Percentiles rank a stretch among this genome's conserved stretches.
phyloP scores from a whole-genome alignment of 2,329 filamentous ascomycete genomes.

The Daldinia sp. region DNA sequence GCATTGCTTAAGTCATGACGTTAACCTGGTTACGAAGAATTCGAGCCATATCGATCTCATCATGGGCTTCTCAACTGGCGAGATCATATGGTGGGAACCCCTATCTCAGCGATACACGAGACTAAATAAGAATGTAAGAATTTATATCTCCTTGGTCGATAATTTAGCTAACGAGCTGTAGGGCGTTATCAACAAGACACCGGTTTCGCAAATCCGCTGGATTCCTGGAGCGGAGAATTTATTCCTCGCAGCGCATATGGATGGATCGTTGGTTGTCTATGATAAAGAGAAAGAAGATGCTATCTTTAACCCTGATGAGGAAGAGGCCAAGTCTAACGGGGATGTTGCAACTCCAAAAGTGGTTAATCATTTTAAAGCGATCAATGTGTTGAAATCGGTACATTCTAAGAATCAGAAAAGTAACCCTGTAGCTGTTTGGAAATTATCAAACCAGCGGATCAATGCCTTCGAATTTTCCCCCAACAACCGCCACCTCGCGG shows the following conservation, averaged over 20 bases:
- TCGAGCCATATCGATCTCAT: constrained; percentile 85
- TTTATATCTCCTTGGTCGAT: background rate
- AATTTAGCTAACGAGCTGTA: constrained; percentile 46
- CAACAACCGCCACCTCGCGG: constrained; percentile 83
- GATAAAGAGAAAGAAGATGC: constrained; percentile 91
- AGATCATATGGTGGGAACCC: constrained; percentile 98
- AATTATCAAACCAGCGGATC: constrained; percentile 87
- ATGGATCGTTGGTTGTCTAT: constrained; percentile 90
- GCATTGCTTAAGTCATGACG: constrained; percentile 92
- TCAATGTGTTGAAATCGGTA: constrained; percentile 88
- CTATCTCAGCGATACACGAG: constrained; percentile 95
- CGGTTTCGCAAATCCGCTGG: constrained; percentile 90
- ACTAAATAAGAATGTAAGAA: constrained; percentile 89
- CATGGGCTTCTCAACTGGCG: constrained; percentile 94
- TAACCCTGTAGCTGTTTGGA: constrained; percentile 94
- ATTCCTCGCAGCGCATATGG: constrained; percentile 90
- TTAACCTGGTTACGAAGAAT: constrained; percentile 84
- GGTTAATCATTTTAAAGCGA: constrained; percentile 54
- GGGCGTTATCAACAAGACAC: constrained; percentile 86
- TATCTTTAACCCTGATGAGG: constrained; percentile 46
- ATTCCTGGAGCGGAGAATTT: constrained; percentile 92
- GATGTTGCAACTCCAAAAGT: constrained; percentile 50
- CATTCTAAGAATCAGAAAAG: constrained; percentile 92
- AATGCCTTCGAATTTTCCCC: constrained; percentile 94
- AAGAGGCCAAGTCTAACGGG: constrained; percentile 47